Evolutionary conservation across 257 asterid genomes (phyloP).

Genomic region (Salvia hispanica): DNA sequence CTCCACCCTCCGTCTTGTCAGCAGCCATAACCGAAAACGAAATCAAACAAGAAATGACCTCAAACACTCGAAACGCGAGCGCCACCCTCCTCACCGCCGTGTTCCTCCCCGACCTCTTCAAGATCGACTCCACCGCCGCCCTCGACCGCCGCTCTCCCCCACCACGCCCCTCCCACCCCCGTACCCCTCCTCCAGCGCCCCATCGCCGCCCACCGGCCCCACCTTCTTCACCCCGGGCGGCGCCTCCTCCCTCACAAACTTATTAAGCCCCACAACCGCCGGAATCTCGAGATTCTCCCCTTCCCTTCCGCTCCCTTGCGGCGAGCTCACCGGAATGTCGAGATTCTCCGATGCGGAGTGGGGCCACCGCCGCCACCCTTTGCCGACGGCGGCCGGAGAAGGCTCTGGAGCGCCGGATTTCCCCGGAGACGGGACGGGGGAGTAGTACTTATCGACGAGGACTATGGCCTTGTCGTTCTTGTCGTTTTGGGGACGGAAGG

Average conservation of each 20-base stretch:
- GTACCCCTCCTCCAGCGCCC: slow-evolving; percentile 48
- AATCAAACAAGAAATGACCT: slow-evolving; percentile 55
- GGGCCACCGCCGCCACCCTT: slow-evolving; percentile 39
- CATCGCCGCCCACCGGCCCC: slow-evolving; percentile 35
- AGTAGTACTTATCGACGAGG: slow-evolving; percentile 46
- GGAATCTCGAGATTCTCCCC: slow-evolving; percentile 31
- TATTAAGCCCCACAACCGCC: slow-evolving; percentile 40
- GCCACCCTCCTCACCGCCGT: slow-evolving; percentile 43
- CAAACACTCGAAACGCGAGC: slow-evolving; percentile 62
- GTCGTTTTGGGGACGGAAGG: slow-evolving; percentile 36
- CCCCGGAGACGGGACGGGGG: slow-evolving; percentile 49
- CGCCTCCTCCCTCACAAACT: slow-evolving; percentile 49
- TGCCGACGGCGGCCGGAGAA: slow-evolving; percentile 28
- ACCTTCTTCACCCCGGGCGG: slow-evolving; percentile 44
- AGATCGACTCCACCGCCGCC: slow-evolving; percentile 42
- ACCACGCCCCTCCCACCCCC: slow-evolving; percentile 36
- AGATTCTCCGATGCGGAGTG: slow-evolving; percentile 43
- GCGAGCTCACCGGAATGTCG: slow-evolving; percentile 40
- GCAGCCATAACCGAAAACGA: slow-evolving; percentile 87
- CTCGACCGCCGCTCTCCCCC: slow-evolving; percentile 48
- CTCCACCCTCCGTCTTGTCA: slow-evolving; percentile 77
- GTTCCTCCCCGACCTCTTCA: slow-evolving; percentile 40
- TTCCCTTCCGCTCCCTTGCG: slow-evolving; percentile 29
- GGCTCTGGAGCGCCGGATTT: slow-evolving; percentile 33
- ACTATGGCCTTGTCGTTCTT: slow-evolving; percentile 47